Base-by-base conservation (phyloP, 108 stramenopile genomes). In the Pseudonitzschia delicatissima region DNA sequence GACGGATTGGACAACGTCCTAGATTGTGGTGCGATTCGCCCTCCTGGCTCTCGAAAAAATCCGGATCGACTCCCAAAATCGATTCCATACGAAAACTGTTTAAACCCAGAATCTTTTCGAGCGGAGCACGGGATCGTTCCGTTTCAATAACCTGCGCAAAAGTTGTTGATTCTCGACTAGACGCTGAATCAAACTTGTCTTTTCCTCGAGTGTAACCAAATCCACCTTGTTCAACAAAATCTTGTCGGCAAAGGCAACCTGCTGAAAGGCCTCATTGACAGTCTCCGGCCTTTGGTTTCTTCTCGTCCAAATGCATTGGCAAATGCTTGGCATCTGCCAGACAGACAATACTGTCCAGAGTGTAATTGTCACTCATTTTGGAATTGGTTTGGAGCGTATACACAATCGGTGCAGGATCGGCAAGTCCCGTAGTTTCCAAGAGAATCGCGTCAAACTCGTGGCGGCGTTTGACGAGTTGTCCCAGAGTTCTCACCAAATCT, bases 161-260 rank as follows among this genome's bases (percentile, higher is more conserved):
- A 48, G 9, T 48, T 48, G 68, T 93, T 95, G 53, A 97, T 93
- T 2, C 58, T 71, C n/a, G 34, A 64, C 53, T 58, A 96, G 74
- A 21, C 91, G 83, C 13, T 85, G 81, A 67, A 92, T 88, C 37
- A 95, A 72, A 7, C 81, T 78, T 21, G 74, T 62, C 79, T 96
- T 95, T 80, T 97, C 94, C 25, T 91, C 94, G 8, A 34, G 64
- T 21, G 83, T 80, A 26, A 99, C 94, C 58, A 99, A 73, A 80
- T 99, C 98, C 57, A 96, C 73, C 66, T 99, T 99, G 79, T 99
- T 99, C 68, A 99, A 75, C 20, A 99, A 67, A 66, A 99, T 95
- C 65, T 94, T 94, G 69, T 99, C 98, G 31, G 96, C 92, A 84
- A 98, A 97, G 2, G 98, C 97, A 35, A 99, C 92, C 84, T 99